Evolutionary conservation across 202 grass and related monocot genomes (phyloP), one percentile per base, ranked within the genome.

Genomic region (Panicum virgatum): DNA sequence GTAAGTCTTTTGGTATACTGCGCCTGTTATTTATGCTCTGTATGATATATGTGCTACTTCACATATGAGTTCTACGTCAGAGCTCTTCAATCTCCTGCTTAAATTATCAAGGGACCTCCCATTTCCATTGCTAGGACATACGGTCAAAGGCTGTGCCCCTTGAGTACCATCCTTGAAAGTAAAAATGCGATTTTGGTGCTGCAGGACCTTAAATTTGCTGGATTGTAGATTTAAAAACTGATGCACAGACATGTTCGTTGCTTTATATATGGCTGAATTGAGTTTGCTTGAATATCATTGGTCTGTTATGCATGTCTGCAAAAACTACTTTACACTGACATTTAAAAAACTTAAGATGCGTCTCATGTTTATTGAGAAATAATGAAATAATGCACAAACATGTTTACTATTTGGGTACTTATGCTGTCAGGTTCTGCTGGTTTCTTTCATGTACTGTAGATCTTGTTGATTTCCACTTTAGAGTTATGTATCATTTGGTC

Each of bases 1-100:
- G 96, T 99, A 87, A 96, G 96, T 89, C 16, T 64, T 64, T 86
- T 51, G 9, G 7, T 57, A 61, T 75, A 59, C 75, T 37, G 0
- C 27, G 44, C 54, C 63, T 61, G 20, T 43, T 66, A 47, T 65
- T 67, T 22, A 18, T 83, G 43, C 14, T 65, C 20, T 2, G 30
- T 25, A 46, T 48, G 38, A 7, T 19, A 75, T 50, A 27, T 39
- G 38, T 45, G 25, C 22, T 59, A 11, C 45, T 69, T 76, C 32
- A 50, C 9, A 54, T 34, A 34, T 3, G 32, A 34, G 1, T 8
- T 42, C n/a, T 18, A 16, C 30, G 66, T 42, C 22, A 67, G 16
- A 37, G 44, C 36, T 79, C 38, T 52, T 43, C 11, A 0, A 45
- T 68, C 16, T 25, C 26, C 23, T 22, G 19, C 9, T 68, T 43